Base-by-base conservation (phyloP, 352 stramenopile genomes). In the Pythium apleroticum region DNA sequence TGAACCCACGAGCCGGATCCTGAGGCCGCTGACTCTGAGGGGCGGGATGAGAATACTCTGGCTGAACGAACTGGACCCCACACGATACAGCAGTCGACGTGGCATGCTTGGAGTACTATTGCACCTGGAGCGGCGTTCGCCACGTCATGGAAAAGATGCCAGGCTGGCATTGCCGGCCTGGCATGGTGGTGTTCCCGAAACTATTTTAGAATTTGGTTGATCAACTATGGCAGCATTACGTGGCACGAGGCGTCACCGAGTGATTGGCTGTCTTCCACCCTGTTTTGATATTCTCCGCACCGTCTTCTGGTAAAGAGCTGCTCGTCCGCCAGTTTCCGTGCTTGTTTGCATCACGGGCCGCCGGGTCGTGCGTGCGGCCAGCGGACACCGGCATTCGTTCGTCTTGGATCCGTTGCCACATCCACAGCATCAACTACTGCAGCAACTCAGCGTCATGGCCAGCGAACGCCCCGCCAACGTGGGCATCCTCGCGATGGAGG, bases 401-500 rank as follows among this genome's bases (percentile, higher is more conserved):
- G 4, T 30, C 6, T 48, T n/a, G 43, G 12, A n/a, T 22, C 24
- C 10, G 12, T 39, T 7, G 25, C 46, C 19, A 45, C 37, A 33
- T 52, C 24, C 20, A 17, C 4, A 22, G 3, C 28, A 33, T 10
- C 17, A 62, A 4, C 25, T 14, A 9, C 20, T n/a, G n/a, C n/a
- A n/a, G n/a, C n/a, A n/a, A n/a, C n/a, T 22, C 17, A 20, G 33
- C 14, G 22, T 22, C 54, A 69, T 69, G 63, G 56, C 46, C 19
- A 41, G 19, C 15, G 43, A 48, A 33, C 79, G 78, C 19, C 76
- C 84, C 25, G 55, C 64, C 12, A 66, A 99, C 71, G 94, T 99
- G 19, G 97, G 97, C 56, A 98, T 99, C 72, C 77, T 99, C 20
- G 97, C 91, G 55, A 94, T 98, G 69, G 97, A 99, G 75, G 86